Evolutionary conservation across 768 basidiomycete genomes (phyloP), one percentile per base, ranked within the genome.

Genomic region (Multifurca ochricompacta): DNA sequence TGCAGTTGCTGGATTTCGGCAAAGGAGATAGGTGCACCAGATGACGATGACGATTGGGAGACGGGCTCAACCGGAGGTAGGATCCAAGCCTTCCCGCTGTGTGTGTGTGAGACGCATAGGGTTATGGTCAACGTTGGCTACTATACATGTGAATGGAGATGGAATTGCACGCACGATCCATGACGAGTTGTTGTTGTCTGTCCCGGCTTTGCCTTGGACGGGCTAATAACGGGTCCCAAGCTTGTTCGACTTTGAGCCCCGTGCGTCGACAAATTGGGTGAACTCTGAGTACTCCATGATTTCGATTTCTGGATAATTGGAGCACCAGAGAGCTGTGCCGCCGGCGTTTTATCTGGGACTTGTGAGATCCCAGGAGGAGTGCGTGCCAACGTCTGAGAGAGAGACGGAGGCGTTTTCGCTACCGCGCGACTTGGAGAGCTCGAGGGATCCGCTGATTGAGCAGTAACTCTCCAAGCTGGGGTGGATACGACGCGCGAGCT

Each of bases 1-100:
- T 93, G 87, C 40, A 83, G 71, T 65, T 82, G 76, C 66, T 95
- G 93, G 48, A 96, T 96, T n/a, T 84, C 89, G 0, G 80, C 73
- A 36, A 95, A 82, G 1, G 92, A 91, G 53, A 83, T 72, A 47
- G 39, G 63, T 63, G 54, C 46, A 14, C 58, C 47, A 7, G 59
- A 6, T n/a, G n/a, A 34, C 13, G 64, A 58, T 51, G 63, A 59
- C 6, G 67, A 62, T 48, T 62, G 69, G 6, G 69, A 68, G n/a
- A 72, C 66, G 0, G 80, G 75, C 54, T 79, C 75, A 1, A 74
- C 74, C 6, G 82, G 75, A 0, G 78, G 73, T 1, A 74, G 68
- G 0, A 77, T 77, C 89, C 90, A 93, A 18, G 85, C 87, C 57
- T 78, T 80, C 21, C 71, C 71, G 37, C 65, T 68, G 19, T 74